phyloP scores from a whole-genome alignment of 2,329 filamentous ascomycete genomes.

The Venturiaceae sp. region DNA sequence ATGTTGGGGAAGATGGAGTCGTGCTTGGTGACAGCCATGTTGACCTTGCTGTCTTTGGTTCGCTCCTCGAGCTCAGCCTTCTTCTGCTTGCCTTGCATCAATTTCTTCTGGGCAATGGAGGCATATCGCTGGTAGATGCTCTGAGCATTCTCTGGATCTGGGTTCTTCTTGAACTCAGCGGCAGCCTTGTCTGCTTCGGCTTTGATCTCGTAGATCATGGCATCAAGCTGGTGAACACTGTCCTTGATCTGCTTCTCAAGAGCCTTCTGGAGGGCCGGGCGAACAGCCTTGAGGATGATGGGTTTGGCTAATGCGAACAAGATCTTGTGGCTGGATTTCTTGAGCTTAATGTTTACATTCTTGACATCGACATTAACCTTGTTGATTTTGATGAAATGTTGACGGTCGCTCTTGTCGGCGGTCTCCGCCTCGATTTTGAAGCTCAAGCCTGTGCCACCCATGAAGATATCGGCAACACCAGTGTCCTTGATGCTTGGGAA shows the following conservation, averaged over 20 bases:
- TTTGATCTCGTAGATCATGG: slow-evolving; percentile 66
- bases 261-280: slow-evolving; percentile 76
- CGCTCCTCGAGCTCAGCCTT: slow-evolving; percentile 43
- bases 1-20: slow-evolving; percentile 90
- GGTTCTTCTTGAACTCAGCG: slow-evolving; percentile 50
- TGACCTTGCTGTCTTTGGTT: slow-evolving; percentile 60
- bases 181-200: slow-evolving; percentile 68
- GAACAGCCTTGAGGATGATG: slow-evolving; percentile 71
- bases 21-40: slow-evolving; percentile 75
- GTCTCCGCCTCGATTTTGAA: slow-evolving; percentile 88
- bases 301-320: slow-evolving; percentile 84
- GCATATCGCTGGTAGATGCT: slow-evolving; percentile 86
- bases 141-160: slow-evolving; percentile 60
- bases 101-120: slow-evolving; percentile 61
- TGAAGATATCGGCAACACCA: slow-evolving; percentile 78
- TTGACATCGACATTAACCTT: slow-evolving; percentile 77
- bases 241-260: slow-evolving; percentile 85
- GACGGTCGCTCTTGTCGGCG: slow-evolving; percentile 61
- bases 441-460: slow-evolving; percentile 78
- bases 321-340: slow-evolving; percentile 91
- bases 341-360: slow-evolving; percentile 77
- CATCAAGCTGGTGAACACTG: slow-evolving; percentile 66
- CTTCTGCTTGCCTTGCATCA: slow-evolving; percentile 71
- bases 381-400: slow-evolving; percentile 91
- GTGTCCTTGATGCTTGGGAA: slow-evolving; percentile 83